phyloP scores from a whole-genome alignment of 2,329 filamentous ascomycete species.

The Paracorniculantispora psalliotae region DNA sequence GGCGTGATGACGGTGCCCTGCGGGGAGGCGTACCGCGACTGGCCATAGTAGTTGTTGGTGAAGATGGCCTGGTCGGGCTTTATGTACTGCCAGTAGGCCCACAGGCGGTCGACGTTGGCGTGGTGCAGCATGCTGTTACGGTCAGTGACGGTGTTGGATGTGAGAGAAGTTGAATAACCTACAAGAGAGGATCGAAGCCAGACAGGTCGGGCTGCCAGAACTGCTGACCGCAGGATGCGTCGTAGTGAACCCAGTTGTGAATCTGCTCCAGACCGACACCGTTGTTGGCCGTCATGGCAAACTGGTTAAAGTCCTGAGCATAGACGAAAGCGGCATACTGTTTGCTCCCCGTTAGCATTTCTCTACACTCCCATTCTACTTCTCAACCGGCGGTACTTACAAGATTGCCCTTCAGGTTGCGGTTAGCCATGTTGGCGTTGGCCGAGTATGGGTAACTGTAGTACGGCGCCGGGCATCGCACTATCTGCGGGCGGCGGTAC shows the following conservation, averaged over 20 bases:
- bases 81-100: constrained; percentile 41
- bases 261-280: constrained; percentile 30
- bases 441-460: constrained; percentile 28
- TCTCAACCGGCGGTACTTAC: constrained; percentile 19
- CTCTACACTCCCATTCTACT: neutral
- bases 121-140: constrained; percentile 30
- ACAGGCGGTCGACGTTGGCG: constrained; percentile 53
- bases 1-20: constrained; percentile 29
- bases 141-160: neutral
- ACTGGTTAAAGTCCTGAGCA: constrained; percentile 20
- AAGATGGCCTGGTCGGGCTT: constrained; percentile 24
- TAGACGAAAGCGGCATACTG: constrained; percentile 29
- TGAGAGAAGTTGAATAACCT: neutral
- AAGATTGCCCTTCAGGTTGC: constrained; percentile 28
- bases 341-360: constrained; percentile 19
- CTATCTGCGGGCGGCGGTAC: constrained; percentile 23
- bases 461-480: constrained; percentile 24
- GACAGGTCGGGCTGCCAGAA: constrained; percentile 27
- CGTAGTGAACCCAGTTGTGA: constrained; percentile 27
- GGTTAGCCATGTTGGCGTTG: constrained; percentile 22
- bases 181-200: constrained; percentile 34
- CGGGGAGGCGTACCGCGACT: constrained; percentile 29
- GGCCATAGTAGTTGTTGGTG: constrained; percentile 20
- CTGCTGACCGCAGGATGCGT: constrained; percentile 23
- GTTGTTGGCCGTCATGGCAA: constrained; percentile 18